These are phyloP conservation scores for Setomelanomma holmii DNA, from an alignment of 2,329 filamentous ascomycete species.

Conservation along the genomic window DNA sequence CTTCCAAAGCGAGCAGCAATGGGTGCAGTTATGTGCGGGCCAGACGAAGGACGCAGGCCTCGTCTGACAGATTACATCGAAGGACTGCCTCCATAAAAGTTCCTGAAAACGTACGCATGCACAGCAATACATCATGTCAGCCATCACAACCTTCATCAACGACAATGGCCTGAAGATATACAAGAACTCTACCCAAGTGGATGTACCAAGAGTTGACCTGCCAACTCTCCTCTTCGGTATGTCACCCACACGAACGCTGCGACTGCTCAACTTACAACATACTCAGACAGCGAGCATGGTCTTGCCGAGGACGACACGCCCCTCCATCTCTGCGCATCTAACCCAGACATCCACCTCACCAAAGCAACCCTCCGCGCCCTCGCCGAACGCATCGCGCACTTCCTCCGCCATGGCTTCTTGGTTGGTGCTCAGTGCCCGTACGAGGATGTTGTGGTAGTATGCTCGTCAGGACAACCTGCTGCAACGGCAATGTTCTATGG, in stretches of 20 bases:
- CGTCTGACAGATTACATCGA: background rate
- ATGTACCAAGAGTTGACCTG: background rate
- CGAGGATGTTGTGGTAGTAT: constrained; percentile 32
- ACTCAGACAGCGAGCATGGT: background rate
- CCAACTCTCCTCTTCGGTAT: background rate
- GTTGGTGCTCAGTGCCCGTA: background rate
- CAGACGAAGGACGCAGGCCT: background rate
- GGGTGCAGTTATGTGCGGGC: background rate
- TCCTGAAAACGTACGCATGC: background rate
- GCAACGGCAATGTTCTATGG: constrained; percentile 59
- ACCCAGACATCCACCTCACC: background rate
- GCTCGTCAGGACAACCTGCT: constrained; percentile 62
- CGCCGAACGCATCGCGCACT: background rate
- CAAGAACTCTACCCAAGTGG: background rate
- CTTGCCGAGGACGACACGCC: background rate
- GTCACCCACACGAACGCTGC: background rate
- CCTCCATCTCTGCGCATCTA: background rate
- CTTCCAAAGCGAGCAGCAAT: background rate
- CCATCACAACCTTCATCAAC: background rate
- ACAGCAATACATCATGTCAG: background rate
- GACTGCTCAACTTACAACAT: background rate
- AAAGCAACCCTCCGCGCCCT: background rate
- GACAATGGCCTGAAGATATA: background rate
- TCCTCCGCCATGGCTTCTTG: background rate
- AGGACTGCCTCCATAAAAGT: too few relatives aligned